Conservation (phyloP, 352 stramenopile genomes). For the Globisporangium nunn region DNA sequence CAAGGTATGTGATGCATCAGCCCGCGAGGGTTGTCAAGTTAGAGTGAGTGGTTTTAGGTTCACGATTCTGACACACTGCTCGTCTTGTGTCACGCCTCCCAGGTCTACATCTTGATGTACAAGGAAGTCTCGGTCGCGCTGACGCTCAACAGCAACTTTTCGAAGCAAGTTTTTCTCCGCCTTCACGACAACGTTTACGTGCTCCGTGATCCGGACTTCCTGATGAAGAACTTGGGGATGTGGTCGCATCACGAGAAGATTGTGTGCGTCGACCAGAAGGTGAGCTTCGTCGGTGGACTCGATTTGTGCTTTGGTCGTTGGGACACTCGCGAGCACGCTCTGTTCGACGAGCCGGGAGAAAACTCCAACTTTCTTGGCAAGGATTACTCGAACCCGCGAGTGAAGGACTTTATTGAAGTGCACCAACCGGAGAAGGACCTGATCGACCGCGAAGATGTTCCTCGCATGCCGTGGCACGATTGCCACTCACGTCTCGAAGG, state of each 20-base stretch:
- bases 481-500: constrained; percentile 76
- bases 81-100: neutral
- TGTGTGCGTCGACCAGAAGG: constrained; percentile 82
- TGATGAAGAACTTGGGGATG: constrained; percentile 83
- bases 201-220: constrained; percentile 83
- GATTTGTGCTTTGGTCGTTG: constrained; percentile 88
- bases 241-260: constrained; percentile 93
- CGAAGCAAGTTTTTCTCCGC: constrained; percentile 55
- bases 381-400: constrained; percentile 79
- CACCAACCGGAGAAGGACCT: constrained; percentile 66
- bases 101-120: constrained; percentile 91
- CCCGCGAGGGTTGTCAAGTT: no score
- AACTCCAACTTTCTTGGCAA: constrained; percentile 70
- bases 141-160: constrained; percentile 81
- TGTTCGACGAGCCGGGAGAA: constrained; percentile 57
- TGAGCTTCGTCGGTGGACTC: constrained; percentile 87
- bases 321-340: constrained; percentile 56
- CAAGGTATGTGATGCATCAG: constrained; percentile 18
- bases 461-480: constrained; percentile 85
- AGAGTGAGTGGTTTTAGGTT: neutral
- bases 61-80: neutral
- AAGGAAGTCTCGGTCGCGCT: constrained; percentile 82
- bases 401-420: constrained; percentile 82
- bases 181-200: constrained; percentile 83
- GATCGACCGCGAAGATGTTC: constrained; percentile 61